A percentile compares a stretch with the other conserved stretches of the same genome.
These are phyloP conservation scores for Ichthyophthirius multifiliis DNA, from an alignment of 169 alveolate species.

Conservation along the genomic window DNA sequence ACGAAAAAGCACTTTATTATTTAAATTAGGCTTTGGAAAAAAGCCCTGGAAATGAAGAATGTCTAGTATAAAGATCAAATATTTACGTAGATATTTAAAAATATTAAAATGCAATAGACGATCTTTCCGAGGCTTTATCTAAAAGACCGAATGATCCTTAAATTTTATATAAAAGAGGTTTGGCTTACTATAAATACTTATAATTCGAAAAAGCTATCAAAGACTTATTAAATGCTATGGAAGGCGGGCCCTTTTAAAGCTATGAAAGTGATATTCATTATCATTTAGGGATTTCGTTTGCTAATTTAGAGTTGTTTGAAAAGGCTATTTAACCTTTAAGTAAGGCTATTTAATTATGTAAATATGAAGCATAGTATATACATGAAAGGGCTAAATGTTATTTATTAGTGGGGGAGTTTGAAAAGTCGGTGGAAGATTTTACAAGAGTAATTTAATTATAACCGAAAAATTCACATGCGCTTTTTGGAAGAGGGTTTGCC, in stretches of 20 bases:
- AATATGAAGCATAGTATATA: slow-evolving; percentile 70
- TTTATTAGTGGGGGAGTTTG: slow-evolving; percentile 63
- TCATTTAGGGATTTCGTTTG: slow-evolving; percentile 79
- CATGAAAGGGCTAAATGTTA: slow-evolving; percentile 86
- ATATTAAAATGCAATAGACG: slow-evolving; percentile 59
- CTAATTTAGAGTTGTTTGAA: slow-evolving; percentile 71
- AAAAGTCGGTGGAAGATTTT: slow-evolving; percentile 72
- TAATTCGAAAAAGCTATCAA: slow-evolving; percentile 59
- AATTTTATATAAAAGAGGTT: slow-evolving; percentile 68
- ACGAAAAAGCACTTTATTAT: slow-evolving; percentile 69
- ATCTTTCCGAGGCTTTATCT: slow-evolving; percentile 56
- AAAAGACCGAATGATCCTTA: slow-evolving; percentile 65
- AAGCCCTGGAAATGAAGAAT: slow-evolving; percentile 50
- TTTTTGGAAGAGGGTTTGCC: slow-evolving; percentile 81
- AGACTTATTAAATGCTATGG: slow-evolving; percentile 48
- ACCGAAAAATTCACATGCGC: slow-evolving; percentile 84
- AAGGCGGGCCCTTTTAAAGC: slow-evolving; percentile 57
- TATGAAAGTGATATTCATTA: slow-evolving; percentile 78
- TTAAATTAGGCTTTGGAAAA: slow-evolving; percentile 49
- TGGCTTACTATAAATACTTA: slow-evolving; percentile 61
- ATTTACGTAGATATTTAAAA: slow-evolving; percentile 46
- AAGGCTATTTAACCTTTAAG: slow-evolving; percentile 69
- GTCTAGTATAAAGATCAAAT: slow-evolving; percentile 64
- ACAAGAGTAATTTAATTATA: slow-evolving; percentile 56
- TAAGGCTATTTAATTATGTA: slow-evolving; percentile 61